Conservation (phyloP, 306 rosid genomes). For the Pterocarpus macrocarpus region DNA sequence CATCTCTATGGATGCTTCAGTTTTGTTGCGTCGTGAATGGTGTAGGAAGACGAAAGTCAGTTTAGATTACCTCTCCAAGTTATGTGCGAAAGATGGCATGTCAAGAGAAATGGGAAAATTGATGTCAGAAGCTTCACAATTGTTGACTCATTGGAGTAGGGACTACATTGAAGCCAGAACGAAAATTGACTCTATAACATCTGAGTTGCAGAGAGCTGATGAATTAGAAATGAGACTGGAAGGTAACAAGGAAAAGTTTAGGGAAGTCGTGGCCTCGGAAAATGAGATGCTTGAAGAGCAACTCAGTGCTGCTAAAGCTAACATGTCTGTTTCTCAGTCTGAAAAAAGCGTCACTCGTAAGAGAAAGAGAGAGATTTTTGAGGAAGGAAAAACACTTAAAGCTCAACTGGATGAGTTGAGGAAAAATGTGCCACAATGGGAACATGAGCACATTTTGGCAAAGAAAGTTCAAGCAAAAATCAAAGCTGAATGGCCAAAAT, state of each 20-base stretch:
- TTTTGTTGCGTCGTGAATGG: too few species aligned
- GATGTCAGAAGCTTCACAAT: background rate
- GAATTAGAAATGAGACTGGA: background rate
- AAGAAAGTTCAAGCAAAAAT: background rate
- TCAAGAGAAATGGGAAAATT: background rate
- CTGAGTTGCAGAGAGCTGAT: background rate
- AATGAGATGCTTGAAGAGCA: background rate
- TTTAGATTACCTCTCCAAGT: too few species aligned
- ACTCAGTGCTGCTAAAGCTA: background rate
- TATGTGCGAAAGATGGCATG: background rate
- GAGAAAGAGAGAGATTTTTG: conserved; percentile 2
- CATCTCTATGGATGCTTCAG: too few species aligned
- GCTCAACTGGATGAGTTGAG: background rate
- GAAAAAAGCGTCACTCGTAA: background rate
- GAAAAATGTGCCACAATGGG: background rate
- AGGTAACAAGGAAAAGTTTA: background rate
- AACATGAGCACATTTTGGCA: background rate
- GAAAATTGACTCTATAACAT: background rate
- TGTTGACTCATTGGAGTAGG: background rate
- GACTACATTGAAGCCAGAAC: background rate
- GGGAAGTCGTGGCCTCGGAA: background rate
- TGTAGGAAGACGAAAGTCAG: too few species aligned
- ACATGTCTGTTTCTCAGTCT: background rate
- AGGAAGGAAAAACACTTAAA: background rate
- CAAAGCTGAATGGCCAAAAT: background rate